phyloP scores from a whole-genome alignment of 345 rosid species.

The Abelmoschus esculentus region DNA sequence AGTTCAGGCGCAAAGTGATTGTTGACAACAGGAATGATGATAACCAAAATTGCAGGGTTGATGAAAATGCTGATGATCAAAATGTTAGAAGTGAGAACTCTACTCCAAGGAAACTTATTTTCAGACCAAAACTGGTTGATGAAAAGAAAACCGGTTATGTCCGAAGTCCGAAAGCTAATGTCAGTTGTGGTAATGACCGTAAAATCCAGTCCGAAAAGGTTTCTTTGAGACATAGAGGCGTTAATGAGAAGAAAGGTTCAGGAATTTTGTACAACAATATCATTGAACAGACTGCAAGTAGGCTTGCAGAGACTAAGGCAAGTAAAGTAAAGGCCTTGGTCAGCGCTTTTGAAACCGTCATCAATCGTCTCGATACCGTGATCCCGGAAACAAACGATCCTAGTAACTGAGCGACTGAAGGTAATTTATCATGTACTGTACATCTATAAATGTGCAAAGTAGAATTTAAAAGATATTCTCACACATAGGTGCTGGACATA shows the following conservation, averaged over 20 bases:
- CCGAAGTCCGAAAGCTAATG: constrained; percentile 3
- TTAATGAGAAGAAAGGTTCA: constrained; percentile 35
- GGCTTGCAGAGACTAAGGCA: constrained; percentile 49
- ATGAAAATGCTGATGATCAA: neutral
- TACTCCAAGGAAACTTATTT: neutral
- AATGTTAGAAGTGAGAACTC: neutral
- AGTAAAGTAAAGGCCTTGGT: constrained; percentile 84
- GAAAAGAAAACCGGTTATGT: neutral
- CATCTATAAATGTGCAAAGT: neutral
- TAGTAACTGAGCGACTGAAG: constrained; percentile 5
- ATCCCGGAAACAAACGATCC: constrained; percentile 24
- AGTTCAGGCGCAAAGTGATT: neutral
- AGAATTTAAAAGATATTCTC: neutral
- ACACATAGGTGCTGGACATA: no score
- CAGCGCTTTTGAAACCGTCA: constrained; percentile 81
- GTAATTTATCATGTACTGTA: neutral
- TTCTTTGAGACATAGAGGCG: constrained; percentile 42
- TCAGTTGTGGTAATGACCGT: constrained; percentile 12
- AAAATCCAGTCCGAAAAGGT: constrained; percentile 27
- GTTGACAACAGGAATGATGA: neutral
- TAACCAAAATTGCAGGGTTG: neutral
- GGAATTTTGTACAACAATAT: constrained; percentile 53
- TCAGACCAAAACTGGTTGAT: neutral
- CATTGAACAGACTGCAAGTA: constrained; percentile 70
- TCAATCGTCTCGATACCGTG: constrained; percentile 52